Percentiles rank a stretch among this genome's conserved stretches.
These are phyloP conservation scores for Polyrhizophydium stewartii DNA, from an alignment of 371 early-diverging fungal species.

Conservation along the genomic window DNA sequence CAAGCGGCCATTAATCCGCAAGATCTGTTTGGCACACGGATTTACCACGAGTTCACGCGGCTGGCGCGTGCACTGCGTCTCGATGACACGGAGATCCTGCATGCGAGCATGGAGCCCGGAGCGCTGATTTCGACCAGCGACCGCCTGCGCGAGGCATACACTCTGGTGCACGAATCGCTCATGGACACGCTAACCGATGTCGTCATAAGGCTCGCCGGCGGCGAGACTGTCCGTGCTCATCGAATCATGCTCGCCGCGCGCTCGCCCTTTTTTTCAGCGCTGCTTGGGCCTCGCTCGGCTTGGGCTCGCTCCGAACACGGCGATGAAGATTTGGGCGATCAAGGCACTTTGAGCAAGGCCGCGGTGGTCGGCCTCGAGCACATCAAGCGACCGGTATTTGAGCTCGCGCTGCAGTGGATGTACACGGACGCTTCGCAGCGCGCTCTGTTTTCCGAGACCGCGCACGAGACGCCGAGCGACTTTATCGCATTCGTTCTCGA, in stretches of 20 bases:
- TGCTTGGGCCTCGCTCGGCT: conserved; percentile 45
- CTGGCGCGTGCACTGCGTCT: not conserved
- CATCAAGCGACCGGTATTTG: conserved; percentile 39
- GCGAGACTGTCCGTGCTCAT: conserved; percentile 20
- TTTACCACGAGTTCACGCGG: not conserved
- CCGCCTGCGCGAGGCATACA: not conserved
- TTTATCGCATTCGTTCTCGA: conserved; percentile 50
- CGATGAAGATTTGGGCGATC: not conserved
- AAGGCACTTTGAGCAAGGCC: no score
- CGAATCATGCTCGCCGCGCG: conserved; percentile 40
- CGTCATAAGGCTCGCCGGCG: conserved; percentile 17
- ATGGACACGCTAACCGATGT: conserved; percentile 15
- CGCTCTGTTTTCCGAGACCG: not conserved
- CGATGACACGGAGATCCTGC: conserved; percentile 3
- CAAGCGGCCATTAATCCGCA: no score
- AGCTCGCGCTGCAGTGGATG: conserved; percentile 45
- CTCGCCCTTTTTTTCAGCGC: conserved; percentile 58
- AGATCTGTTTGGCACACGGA: no score
- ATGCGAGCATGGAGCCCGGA: not conserved
- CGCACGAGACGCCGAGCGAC: not conserved
- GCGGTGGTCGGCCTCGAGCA: conserved; percentile 49
- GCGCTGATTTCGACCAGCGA: not conserved
- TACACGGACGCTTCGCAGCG: conserved; percentile 41
- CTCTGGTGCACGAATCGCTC: not conserved
- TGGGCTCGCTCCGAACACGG: conserved; percentile 41